Evolutionary conservation across 768 basidiomycete genomes (phyloP).

Genomic region (Trametes gibbosa): DNA sequence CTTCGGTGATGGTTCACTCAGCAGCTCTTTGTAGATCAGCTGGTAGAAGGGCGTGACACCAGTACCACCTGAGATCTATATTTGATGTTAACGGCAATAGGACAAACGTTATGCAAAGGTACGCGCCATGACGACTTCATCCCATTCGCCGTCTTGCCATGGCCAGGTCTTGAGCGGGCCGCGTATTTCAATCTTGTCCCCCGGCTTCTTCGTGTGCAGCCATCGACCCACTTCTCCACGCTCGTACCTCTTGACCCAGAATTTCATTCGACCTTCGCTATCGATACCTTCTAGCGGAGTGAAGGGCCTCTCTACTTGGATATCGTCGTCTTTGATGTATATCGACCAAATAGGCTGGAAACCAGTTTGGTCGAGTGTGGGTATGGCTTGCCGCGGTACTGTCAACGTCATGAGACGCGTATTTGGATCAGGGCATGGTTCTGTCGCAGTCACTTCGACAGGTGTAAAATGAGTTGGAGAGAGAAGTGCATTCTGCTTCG

Average conservation of each 20-base stretch:
- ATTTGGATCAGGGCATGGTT: conserved; percentile 46
- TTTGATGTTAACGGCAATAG: neutral
- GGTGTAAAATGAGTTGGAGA: conserved; percentile 48
- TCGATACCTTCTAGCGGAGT: conserved; percentile 77
- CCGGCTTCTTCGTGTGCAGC: conserved; percentile 67
- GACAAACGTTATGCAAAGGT: neutral
- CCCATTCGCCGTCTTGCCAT: conserved; percentile 60
- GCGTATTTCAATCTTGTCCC: conserved; percentile 71
- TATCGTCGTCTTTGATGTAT: conserved; percentile 83
- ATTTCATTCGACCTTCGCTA: conserved; percentile 58
- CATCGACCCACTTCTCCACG: conserved; percentile 81
- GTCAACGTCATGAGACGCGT: conserved; percentile 65
- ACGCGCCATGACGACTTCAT: conserved; percentile 75
- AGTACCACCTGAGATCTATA: conserved; percentile 82
- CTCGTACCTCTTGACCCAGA: conserved; percentile 82
- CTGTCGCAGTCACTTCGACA: conserved; percentile 53
- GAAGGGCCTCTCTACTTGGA: conserved; percentile 84
- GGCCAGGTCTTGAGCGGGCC: conserved; percentile 72
- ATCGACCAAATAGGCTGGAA: conserved; percentile 64
- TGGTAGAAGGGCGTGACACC: conserved; percentile 87
- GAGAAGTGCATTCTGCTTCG: conserved; percentile 28
- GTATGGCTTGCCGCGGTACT: conserved; percentile 41
- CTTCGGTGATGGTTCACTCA: conserved; percentile 17
- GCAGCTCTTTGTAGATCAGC: conserved; percentile 57
- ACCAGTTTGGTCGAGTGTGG: conserved; percentile 11